phyloP scores from a whole-genome alignment of 805 yeast species.

The Citeromyces nyonsensis region DNA sequence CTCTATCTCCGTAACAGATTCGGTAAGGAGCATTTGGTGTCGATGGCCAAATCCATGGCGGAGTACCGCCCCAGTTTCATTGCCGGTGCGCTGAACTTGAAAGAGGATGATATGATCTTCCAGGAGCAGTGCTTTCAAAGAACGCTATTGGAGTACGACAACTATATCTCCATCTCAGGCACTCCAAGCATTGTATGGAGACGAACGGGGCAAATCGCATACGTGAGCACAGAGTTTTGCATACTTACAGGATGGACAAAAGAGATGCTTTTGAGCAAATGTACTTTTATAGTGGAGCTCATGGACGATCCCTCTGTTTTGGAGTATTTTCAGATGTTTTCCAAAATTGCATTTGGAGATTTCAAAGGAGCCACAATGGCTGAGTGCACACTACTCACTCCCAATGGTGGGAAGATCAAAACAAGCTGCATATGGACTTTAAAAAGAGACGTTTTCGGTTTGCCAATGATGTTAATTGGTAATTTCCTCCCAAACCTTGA shows the following conservation, averaged over 20 bases:
- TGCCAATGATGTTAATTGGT: constrained; percentile 94
- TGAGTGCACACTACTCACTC: constrained; percentile 63
- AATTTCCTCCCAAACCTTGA: constrained; percentile 71
- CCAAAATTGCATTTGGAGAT: constrained; percentile 81
- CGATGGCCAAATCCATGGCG: constrained; percentile 81
- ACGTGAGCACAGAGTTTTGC: constrained; percentile 89
- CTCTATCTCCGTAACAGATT: constrained; percentile 62
- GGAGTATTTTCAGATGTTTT: constrained; percentile 76
- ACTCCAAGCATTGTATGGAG: constrained; percentile 96
- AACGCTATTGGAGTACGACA: constrained; percentile 77
- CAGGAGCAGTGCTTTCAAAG: constrained; percentile 96
- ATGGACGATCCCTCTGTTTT: constrained; percentile 80
- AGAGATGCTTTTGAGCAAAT: constrained; percentile 48
- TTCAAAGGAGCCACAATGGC: constrained; percentile 82
- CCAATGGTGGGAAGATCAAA: constrained; percentile 34
- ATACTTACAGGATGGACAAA: constrained; percentile 82
- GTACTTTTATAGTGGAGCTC: constrained; percentile 65
- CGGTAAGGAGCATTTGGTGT: constrained; percentile 50
- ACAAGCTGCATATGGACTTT: constrained; percentile 88
- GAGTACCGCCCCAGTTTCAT: constrained; percentile 85
- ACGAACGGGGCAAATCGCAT: constrained; percentile 88
- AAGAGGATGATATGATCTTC: constrained; percentile 83
- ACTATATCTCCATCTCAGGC: constrained; percentile 70
- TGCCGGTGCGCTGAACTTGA: constrained; percentile 78
- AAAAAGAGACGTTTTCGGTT: constrained; percentile 88